Evolutionary conservation across 176 grass and related monocot species (phyloP).

Genomic region (Rhynchospora tenuis): DNA sequence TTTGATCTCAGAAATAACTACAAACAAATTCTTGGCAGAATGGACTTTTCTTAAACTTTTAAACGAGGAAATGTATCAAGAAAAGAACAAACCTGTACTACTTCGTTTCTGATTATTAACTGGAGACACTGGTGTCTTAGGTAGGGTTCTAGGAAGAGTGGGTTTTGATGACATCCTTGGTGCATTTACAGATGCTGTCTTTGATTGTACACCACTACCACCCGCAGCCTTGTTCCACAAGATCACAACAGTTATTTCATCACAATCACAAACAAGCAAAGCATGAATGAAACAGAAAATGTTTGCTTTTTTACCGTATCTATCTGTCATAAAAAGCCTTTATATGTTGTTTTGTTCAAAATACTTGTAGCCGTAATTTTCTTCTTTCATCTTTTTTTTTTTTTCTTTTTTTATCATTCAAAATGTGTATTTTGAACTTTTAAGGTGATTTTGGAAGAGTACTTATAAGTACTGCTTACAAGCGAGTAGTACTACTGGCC

Average conservation of each 20-base stretch:
- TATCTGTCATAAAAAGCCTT: neutral
- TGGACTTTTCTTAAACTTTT: neutral
- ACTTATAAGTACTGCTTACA: no score
- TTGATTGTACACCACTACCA: constrained; percentile 34
- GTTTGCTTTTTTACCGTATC: neutral
- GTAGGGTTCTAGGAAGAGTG: constrained; percentile 36
- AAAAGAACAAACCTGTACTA: constrained; percentile 44
- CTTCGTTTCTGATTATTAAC: constrained; percentile 45
- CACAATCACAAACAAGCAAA: neutral
- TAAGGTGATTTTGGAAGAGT: no score
- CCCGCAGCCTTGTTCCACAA: neutral
- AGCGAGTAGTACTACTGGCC: no score
- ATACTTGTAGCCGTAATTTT: neutral
- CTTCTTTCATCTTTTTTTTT: no score
- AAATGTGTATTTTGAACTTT: neutral
- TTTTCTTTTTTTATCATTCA: neutral
- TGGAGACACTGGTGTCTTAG: constrained; percentile 23
- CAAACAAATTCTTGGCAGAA: neutral
- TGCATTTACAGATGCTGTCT: constrained; percentile 38
- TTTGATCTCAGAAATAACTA: neutral
- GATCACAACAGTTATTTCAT: neutral
- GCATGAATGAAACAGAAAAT: neutral
- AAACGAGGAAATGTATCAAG: neutral
- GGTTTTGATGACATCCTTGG: constrained; percentile 54
- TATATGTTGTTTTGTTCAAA: neutral